These are phyloP conservation scores for Claviceps purpurea DNA, from an alignment of 2,329 filamentous ascomycete species.

Conservation along the genomic window DNA sequence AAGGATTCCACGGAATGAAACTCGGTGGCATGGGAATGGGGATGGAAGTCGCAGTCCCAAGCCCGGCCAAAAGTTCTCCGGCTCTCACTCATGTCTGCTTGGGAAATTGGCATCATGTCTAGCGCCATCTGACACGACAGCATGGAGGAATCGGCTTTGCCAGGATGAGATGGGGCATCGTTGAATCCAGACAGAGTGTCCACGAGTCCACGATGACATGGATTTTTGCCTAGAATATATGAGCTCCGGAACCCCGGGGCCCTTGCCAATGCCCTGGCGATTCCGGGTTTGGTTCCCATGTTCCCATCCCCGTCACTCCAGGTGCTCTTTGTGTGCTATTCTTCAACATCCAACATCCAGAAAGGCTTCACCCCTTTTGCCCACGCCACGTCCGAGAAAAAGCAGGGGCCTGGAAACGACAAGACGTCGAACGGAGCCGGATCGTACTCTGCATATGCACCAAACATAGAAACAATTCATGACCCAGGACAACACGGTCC, in stretches of 20 bases:
- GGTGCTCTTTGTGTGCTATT: background rate
- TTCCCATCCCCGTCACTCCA: background rate
- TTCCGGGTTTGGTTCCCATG: background rate
- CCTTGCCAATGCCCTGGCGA: background rate
- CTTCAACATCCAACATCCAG: background rate
- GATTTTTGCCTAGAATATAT: background rate
- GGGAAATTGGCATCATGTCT: background rate
- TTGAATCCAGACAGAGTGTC: background rate
- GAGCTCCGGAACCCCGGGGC: background rate
- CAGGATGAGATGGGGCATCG: background rate
- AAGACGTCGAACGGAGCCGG: background rate
- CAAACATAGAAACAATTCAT: background rate
- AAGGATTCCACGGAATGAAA: no score
- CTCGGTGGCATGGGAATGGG: no score
- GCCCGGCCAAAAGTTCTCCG: background rate
- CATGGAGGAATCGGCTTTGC: background rate
- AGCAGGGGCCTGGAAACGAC: background rate
- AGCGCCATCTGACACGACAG: background rate
- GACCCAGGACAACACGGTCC: background rate
- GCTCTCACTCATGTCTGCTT: background rate
- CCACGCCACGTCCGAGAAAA: background rate
- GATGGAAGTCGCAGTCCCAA: background rate
- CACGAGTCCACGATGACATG: background rate
- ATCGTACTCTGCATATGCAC: background rate
- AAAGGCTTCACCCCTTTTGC: background rate